phyloP scores from a whole-genome alignment of 2,329 filamentous ascomycete species.

The Ascochyta lentis region DNA sequence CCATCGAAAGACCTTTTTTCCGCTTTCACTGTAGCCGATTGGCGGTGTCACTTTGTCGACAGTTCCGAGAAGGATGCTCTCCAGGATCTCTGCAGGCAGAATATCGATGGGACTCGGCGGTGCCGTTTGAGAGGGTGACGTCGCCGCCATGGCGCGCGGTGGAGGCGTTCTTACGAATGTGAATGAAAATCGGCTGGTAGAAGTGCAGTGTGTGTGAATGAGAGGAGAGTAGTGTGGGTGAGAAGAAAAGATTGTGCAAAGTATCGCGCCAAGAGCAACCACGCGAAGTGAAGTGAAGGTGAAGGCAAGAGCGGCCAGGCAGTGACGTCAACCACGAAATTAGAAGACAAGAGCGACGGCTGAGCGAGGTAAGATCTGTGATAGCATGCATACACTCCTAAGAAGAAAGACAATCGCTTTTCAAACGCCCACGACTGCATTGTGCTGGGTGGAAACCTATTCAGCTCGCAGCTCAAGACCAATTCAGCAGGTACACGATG shows the following conservation, averaged over 20 bases:
- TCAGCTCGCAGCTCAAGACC: too few relatives aligned
- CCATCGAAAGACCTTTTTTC: background rate
- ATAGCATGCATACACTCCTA: too few relatives aligned
- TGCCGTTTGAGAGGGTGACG: background rate
- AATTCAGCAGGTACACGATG: too few relatives aligned
- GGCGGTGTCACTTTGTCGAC: background rate
- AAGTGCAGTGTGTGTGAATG: too few relatives aligned
- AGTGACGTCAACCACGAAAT: background rate
- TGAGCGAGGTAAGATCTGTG: too few relatives aligned
- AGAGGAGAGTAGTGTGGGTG: too few relatives aligned
- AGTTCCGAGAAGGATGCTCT: background rate
- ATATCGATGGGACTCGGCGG: background rate
- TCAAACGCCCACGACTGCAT: too few relatives aligned
- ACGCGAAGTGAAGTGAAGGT: background rate
- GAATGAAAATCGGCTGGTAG: too few relatives aligned
- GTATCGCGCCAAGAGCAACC: background rate
- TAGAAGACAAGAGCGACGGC: too few relatives aligned
- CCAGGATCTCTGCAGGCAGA: background rate
- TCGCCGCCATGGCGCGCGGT: background rate
- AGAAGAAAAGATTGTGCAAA: background rate
- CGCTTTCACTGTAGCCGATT: background rate
- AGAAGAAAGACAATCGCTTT: too few relatives aligned
- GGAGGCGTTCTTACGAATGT: too few relatives aligned
- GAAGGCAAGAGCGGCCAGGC: background rate
- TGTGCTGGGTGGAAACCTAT: too few relatives aligned